Conservation (phyloP, 2,329 filamentous ascomycete species). For the Nakataea oryzae region DNA sequence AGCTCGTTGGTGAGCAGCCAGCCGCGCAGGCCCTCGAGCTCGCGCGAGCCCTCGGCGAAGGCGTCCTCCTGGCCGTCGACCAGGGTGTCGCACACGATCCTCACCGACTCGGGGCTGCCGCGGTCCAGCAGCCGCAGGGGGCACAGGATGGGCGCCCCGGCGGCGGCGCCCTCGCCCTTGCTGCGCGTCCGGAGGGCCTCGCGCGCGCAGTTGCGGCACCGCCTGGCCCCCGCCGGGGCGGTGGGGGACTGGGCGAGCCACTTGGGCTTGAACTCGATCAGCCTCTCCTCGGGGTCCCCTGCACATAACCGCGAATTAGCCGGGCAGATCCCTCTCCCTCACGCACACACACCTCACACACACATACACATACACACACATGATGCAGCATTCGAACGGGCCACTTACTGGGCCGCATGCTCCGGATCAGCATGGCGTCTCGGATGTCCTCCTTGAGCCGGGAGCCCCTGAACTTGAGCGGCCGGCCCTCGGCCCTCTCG, state of each 20-base stretch:
- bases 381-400: neutral
- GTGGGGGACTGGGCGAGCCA: constrained; percentile 70
- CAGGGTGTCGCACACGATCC: neutral
- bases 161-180: constrained; percentile 4
- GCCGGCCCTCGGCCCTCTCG: neutral
- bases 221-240: constrained; percentile 49
- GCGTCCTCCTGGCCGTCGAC: constrained; percentile 11
- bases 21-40: neutral
- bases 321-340: too few species aligned
- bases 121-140: constrained; percentile 47
- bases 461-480: constrained; percentile 1
- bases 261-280: constrained; percentile 60
- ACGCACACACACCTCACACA: too few species aligned
- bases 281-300: neutral
- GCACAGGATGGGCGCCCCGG: constrained; percentile 35
- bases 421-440: constrained; percentile 51
- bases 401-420: constrained; percentile 47
- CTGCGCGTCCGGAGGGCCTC: constrained; percentile 19
- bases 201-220: constrained; percentile 67
- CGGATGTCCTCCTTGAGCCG: neutral
- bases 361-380: too few species aligned
- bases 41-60: constrained; percentile 8
- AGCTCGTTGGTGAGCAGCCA: constrained; percentile 5
- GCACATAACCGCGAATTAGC: neutral
- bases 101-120: neutral